A percentile compares a stretch with the other conserved stretches of the same genome.
phyloP scores from a whole-genome alignment of 2,329 filamentous ascomycete genomes.

The Rhynchosporium secalis region DNA sequence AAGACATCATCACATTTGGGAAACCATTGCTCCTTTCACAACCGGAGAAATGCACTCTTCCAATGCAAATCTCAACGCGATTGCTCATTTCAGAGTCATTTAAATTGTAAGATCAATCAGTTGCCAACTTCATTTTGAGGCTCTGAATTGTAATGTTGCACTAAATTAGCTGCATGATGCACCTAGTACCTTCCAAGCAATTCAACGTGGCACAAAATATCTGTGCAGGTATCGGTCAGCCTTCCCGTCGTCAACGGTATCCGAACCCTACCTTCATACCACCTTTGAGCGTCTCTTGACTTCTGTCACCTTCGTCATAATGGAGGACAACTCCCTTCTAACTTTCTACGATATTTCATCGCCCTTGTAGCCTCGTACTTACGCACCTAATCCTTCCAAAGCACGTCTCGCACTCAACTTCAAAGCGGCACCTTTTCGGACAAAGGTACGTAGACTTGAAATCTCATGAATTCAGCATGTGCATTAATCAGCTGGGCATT shows the following conservation, averaged over 20 bases:
- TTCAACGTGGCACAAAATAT: background rate
- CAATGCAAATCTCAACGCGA: no score
- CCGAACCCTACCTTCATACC: background rate
- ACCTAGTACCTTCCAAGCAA: background rate
- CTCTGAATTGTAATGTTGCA: no score
- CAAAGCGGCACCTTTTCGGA: slow-evolving; percentile 49
- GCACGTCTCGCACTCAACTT: slow-evolving; percentile 51
- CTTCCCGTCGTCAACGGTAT: background rate
- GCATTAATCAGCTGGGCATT: background rate
- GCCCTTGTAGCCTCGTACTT: slow-evolving; percentile 16
- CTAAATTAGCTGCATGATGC: no score
- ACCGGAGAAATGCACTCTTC: no score
- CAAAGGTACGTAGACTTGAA: slow-evolving; percentile 25
- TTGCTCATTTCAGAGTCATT: no score
- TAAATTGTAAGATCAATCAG: no score
- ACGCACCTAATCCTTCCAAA: slow-evolving; percentile 51
- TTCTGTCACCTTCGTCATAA: background rate
- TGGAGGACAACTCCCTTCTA: background rate
- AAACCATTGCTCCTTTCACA: no score
- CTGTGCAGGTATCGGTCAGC: background rate
- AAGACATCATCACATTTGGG: no score
- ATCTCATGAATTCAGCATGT: background rate
- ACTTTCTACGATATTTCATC: slow-evolving; percentile 22
- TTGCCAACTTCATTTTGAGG: no score
- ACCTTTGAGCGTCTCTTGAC: background rate